Conservation (phyloP, 2,329 filamentous ascomycete species). For the Ophiostoma australiae region DNA sequence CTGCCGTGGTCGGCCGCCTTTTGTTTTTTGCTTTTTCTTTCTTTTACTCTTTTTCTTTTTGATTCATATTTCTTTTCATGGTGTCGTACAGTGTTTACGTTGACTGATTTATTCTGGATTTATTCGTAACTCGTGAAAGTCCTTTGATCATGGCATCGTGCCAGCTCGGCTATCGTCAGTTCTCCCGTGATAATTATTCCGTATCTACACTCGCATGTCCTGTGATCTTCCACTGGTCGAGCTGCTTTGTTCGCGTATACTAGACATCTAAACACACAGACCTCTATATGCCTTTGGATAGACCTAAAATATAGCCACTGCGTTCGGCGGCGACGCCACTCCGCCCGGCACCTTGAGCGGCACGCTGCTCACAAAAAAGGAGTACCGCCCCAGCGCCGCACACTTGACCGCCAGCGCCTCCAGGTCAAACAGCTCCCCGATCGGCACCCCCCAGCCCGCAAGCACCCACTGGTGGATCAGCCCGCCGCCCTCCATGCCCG, state of each 20-base stretch:
- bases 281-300: not conserved
- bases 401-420: slow-evolving; percentile 38
- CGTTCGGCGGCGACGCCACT: slow-evolving; percentile 39
- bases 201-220: no score
- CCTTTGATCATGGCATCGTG: no score
- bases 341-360: slow-evolving; percentile 37
- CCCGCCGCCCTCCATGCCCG: slow-evolving; percentile 30
- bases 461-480: slow-evolving; percentile 40
- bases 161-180: no score
- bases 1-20: not conserved
- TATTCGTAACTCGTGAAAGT: no score
- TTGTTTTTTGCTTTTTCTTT: no score
- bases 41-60: not conserved
- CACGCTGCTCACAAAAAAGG: slow-evolving; percentile 38
- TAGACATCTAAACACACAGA: no score
- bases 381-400: slow-evolving; percentile 34
- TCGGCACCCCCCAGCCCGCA: slow-evolving; percentile 48
- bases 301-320: slow-evolving; percentile 37
- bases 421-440: slow-evolving; percentile 47
- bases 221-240: no score
- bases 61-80: not conserved
- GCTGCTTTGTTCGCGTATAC: no score
- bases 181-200: no score
- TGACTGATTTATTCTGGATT: no score
- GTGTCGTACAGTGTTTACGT: no score